Base-by-base conservation (phyloP, 2,329 filamentous ascomycete genomes). In the Cladosporium cucumerinum region DNA sequence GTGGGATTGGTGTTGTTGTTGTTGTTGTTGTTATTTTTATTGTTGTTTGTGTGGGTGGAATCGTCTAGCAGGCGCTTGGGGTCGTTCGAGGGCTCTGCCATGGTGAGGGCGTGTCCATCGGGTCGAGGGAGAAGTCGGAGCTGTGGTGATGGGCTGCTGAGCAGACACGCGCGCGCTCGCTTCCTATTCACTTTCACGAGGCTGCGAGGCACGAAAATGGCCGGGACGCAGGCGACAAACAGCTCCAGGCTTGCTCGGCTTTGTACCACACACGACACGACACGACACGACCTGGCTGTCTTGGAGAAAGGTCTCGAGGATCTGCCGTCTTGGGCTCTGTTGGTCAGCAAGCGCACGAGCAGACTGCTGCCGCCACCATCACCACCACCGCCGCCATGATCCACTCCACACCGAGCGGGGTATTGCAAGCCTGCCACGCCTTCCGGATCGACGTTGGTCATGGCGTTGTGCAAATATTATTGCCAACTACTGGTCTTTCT, bases 1-100 rank as follows among this genome's bases (percentile, higher is more conserved):
- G 30, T 55, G 46, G 28, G 26, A 10, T 43, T 3, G 10, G 39
- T 3, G n/a, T 8, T n/a, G 28, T n/a, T 26, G 34, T 39, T 18
- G 57, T 46, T 30, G 28, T n/a, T n/a, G n/a, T n/a, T n/a, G n/a
- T n/a, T n/a, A n/a, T n/a, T n/a, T n/a, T n/a, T 3, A 8, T 8
- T n/a, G 28, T n/a, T 26, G 34, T 39, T 18, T 36, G 28, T 30
- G 28, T 30, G 28, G 25, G 51, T 18, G 51, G 51, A 1, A 18
- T 57, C 54, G 54, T 57, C 54, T 23, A 57, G 54, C 10, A 25
- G 16, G n/a, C 54, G 54, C 54, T 57, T 57, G n/a, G 39, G 54
- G 32, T 57, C 54, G 54, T 26, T 60, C 7, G 57, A 14, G 43
- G 57, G 54, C 54, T 8, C 21, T 26, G 57, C 25, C 36, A 48